Conservation (phyloP, 139 green algal genomes). For the Tetratostichococcus sp. region DNA sequence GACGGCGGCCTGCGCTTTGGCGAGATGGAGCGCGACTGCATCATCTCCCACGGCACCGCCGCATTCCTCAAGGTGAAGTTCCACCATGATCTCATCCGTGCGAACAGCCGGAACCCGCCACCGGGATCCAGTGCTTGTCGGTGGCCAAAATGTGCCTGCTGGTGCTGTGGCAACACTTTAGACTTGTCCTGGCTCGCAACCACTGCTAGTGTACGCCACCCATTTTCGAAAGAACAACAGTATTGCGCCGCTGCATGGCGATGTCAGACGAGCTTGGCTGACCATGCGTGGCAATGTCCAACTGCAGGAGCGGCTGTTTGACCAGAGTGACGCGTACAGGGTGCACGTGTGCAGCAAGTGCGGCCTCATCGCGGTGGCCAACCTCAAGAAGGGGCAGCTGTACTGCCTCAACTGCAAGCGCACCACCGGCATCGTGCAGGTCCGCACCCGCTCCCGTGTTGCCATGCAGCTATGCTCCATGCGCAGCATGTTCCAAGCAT, state of each 20-base stretch:
- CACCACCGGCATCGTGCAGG: constrained; percentile 45
- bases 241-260: too few species aligned
- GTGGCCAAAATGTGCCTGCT: too few species aligned
- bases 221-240: too few species aligned
- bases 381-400: constrained; percentile 85
- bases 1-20: constrained; percentile 97
- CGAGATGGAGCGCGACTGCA: constrained; percentile 98
- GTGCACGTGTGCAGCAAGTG: constrained; percentile 83
- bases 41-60: constrained; percentile 84
- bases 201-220: too few species aligned
- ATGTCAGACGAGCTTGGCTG: too few species aligned
- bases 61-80: constrained; percentile 71
- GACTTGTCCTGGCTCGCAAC: too few species aligned
- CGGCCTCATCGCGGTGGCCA: constrained; percentile 79
- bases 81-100: too few species aligned
- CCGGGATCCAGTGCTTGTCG: too few species aligned
- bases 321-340: constrained; percentile 80
- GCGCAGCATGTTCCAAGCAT: too few species aligned
- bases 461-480: too few species aligned
- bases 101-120: too few species aligned
- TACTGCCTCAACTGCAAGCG: constrained; percentile 55
- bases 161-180: too few species aligned
- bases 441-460: neutral
- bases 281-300: neutral
- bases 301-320: constrained; percentile 83